Conservation (phyloP, 148 eudicot genomes). For the Heliosperma pusillum region DNA sequence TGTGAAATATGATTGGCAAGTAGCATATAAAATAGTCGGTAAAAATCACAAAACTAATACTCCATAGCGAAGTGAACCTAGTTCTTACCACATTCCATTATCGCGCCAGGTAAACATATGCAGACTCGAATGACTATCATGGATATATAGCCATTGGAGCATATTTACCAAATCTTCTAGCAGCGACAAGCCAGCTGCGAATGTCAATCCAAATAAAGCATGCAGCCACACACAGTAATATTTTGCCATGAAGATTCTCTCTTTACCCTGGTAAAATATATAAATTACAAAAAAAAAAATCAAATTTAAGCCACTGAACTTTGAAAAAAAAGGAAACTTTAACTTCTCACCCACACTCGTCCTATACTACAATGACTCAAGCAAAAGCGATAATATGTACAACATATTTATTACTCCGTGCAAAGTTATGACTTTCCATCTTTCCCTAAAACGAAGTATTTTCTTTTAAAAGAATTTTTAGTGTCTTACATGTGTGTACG, state of each 20-base stretch:
- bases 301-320: conserved; percentile 7
- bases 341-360: neutral
- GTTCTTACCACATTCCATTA: no score
- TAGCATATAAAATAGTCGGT: neutral
- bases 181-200: conserved; percentile 69
- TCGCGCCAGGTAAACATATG: no score
- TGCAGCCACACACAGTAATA: conserved; percentile 75
- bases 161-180: conserved; percentile 36
- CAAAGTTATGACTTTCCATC: no score
- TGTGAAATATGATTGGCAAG: neutral
- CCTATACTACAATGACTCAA: neutral
- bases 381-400: no score
- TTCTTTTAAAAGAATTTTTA: no score
- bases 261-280: conserved; percentile 50
- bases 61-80: no score
- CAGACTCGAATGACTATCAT: no score
- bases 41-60: neutral
- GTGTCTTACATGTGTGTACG: no score
- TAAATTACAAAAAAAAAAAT: neutral
- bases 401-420: no score
- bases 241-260: conserved; percentile 76
- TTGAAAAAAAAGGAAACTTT: neutral
- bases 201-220: conserved; percentile 52
- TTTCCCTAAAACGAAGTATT: no score
- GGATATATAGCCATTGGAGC: conserved; percentile 17